Conservation (phyloP, 2,329 filamentous ascomycete genomes). For the Neonectria ditissima region DNA sequence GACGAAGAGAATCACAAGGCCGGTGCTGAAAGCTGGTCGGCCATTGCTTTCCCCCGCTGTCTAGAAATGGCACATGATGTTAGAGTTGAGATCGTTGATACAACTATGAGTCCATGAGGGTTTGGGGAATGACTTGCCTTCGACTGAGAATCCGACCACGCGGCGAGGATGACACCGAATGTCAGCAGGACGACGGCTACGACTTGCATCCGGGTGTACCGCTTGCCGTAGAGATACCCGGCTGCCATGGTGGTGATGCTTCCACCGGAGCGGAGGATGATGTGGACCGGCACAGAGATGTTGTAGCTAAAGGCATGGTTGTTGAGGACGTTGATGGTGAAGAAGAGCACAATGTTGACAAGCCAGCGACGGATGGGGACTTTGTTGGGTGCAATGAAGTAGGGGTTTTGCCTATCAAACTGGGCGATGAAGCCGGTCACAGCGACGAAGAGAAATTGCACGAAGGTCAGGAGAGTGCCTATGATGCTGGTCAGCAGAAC, state of each 20-base stretch:
- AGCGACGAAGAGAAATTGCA: slow-evolving; percentile 88
- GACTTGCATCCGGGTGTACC: slow-evolving; percentile 83
- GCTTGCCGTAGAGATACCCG: slow-evolving; percentile 88
- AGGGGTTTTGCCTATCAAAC: slow-evolving; percentile 74
- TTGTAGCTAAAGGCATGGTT: slow-evolving; percentile 98
- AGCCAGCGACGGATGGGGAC: slow-evolving; percentile 89
- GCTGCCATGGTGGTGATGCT: slow-evolving; percentile 95
- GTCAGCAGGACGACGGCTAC: slow-evolving; percentile 86
- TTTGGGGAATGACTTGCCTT: slow-evolving; percentile 71
- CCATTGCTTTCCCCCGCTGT: slow-evolving; percentile 32
- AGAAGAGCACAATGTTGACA: slow-evolving; percentile 90
- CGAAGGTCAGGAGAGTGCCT: slow-evolving; percentile 89
- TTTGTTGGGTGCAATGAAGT: slow-evolving; percentile 80
- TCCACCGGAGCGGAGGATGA: slow-evolving; percentile 93
- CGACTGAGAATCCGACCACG: slow-evolving; percentile 87
- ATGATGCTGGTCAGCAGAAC: slow-evolving; percentile 34
- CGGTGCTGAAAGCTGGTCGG: slow-evolving; percentile 62
- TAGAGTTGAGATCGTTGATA: background rate
- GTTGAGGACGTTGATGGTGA: slow-evolving; percentile 93
- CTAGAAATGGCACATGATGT: slow-evolving; percentile 22
- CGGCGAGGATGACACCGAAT: slow-evolving; percentile 85
- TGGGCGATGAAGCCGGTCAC: slow-evolving; percentile 81
- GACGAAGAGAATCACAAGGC: slow-evolving; percentile 84
- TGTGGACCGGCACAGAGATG: slow-evolving; percentile 96
- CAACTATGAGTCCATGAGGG: background rate